Percentiles rank a stretch among this genome's conserved stretches.
Conservation (phyloP, 1,284 basidiomycete species). For the Ceratobasidium sp. region DNA sequence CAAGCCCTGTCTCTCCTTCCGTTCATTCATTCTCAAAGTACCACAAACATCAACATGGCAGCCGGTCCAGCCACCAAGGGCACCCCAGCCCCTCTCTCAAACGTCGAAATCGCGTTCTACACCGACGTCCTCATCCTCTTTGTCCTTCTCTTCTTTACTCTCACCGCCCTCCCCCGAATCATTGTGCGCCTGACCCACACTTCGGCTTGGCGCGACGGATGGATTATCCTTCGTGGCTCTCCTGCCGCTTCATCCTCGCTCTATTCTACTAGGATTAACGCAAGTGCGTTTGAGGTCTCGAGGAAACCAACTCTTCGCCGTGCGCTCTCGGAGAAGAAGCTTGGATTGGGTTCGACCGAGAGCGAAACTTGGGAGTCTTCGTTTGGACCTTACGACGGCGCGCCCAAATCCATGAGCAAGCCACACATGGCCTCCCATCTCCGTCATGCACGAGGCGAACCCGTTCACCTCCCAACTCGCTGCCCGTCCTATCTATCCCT, state of each 20-base stretch:
- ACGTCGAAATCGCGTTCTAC: slow-evolving; percentile 48
- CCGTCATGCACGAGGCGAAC: slow-evolving; percentile 1
- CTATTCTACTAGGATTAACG: slow-evolving; percentile 1
- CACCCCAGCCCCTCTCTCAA: slow-evolving; percentile 14
- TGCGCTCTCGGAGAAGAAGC: slow-evolving; percentile 8
- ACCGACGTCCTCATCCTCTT: slow-evolving; percentile 45
- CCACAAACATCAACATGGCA: background rate
- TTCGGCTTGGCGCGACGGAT: slow-evolving; percentile 33
- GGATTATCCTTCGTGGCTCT: slow-evolving; percentile 38
- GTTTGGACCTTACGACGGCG: slow-evolving; percentile 26
- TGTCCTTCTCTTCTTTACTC: slow-evolving; percentile 45
- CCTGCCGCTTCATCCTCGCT: background rate
- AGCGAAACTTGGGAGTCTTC: slow-evolving; percentile 29
- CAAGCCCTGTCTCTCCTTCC: slow-evolving; percentile 10
- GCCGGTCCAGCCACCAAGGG: background rate
- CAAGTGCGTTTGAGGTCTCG: slow-evolving; percentile 6
- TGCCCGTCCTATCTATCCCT: slow-evolving; percentile 39
- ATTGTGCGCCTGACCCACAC: slow-evolving; percentile 48
- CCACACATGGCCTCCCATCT: slow-evolving; percentile 17
- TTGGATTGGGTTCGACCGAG: slow-evolving; percentile 15
- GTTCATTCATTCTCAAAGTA: background rate
- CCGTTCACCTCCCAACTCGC: slow-evolving; percentile 30
- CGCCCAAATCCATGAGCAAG: background rate
- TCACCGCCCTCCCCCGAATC: slow-evolving; percentile 49
- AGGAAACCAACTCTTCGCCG: slow-evolving; percentile 34